Conservation (phyloP, 257 asterid species). For the Solanum okadae region DNA sequence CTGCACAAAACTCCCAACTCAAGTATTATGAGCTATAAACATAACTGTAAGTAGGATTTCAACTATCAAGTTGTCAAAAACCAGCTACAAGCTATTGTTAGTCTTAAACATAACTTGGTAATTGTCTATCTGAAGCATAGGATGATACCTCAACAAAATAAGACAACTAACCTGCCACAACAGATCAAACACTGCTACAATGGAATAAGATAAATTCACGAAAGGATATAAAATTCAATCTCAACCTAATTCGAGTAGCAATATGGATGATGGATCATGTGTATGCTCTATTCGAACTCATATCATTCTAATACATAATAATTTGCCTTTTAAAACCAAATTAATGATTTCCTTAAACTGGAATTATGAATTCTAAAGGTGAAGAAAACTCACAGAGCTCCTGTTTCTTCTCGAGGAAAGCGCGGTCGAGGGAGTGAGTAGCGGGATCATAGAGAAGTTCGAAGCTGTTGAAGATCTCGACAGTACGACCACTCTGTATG, state of each 20-base stretch:
- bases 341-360: not conserved
- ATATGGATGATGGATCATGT: not conserved
- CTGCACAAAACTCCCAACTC: constrained; percentile 29
- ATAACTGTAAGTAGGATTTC: not conserved
- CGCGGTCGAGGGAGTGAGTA: constrained; percentile 71
- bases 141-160: not conserved
- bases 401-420: constrained; percentile 82
- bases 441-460: constrained; percentile 68
- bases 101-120: not conserved
- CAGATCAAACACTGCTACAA: too few species aligned
- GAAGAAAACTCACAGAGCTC: constrained; percentile 64
- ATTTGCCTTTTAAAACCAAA: not conserved
- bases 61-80: not conserved
- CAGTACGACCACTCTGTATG: constrained; percentile 84
- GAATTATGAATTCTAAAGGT: not conserved
- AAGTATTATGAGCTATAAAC: not conserved
- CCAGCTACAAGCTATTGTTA: not conserved
- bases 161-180: not conserved
- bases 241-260: not conserved
- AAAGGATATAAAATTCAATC: not conserved
- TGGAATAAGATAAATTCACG: not conserved
- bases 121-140: not conserved
- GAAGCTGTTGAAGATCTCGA: constrained; percentile 96
- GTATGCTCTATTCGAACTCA: not conserved
- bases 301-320: not conserved